phyloP scores from a whole-genome alignment of 2,329 filamentous ascomycete genomes.

The Cladosporium colombiae region DNA sequence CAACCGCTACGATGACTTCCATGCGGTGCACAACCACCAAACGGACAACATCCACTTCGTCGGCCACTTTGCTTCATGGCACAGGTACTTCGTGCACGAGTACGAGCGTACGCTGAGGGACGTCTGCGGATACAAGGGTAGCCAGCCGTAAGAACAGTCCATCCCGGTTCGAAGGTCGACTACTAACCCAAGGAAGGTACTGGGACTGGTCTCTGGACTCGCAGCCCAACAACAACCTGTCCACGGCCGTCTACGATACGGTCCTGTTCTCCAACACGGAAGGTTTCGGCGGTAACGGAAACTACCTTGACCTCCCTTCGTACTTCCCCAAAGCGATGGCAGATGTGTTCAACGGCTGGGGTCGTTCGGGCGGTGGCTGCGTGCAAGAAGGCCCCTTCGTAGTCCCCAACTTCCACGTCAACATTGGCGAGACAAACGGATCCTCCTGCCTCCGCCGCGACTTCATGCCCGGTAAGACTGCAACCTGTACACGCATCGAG shows the following conservation, averaged over 20 bases:
- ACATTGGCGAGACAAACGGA: slow-evolving; percentile 18
- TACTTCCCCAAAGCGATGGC: not conserved
- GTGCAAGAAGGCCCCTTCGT: slow-evolving; percentile 33
- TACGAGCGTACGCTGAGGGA: slow-evolving; percentile 29
- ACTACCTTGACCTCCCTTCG: slow-evolving; percentile 13
- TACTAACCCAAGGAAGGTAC: slow-evolving; percentile 24
- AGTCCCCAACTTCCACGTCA: slow-evolving; percentile 14
- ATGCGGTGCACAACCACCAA: slow-evolving; percentile 28
- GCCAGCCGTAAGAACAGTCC: slow-evolving; percentile 1
- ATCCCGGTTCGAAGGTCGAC: not conserved
- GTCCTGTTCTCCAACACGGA: slow-evolving; percentile 1
- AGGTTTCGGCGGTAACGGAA: slow-evolving; percentile 28
- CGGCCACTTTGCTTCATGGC: slow-evolving; percentile 31
- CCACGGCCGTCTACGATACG: slow-evolving; percentile 23
- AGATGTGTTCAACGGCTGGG: slow-evolving; percentile 8
- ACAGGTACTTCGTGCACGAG: slow-evolving; percentile 32
- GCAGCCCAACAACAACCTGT: slow-evolving; percentile 19
- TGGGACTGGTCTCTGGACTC: slow-evolving; percentile 34
- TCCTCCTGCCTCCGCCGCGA: slow-evolving; percentile 12
- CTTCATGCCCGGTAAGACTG: not conserved
- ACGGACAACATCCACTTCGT: slow-evolving; percentile 28
- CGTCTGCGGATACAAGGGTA: slow-evolving; percentile 29
- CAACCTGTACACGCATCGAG: not conserved
- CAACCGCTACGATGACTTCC: slow-evolving; percentile 31
- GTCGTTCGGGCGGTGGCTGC: slow-evolving; percentile 25